A percentile compares a stretch with the other conserved stretches of the same genome.
These are phyloP conservation scores for Rubia balearica DNA, from an alignment of 305 asterid genomes.

Conservation along the genomic window DNA sequence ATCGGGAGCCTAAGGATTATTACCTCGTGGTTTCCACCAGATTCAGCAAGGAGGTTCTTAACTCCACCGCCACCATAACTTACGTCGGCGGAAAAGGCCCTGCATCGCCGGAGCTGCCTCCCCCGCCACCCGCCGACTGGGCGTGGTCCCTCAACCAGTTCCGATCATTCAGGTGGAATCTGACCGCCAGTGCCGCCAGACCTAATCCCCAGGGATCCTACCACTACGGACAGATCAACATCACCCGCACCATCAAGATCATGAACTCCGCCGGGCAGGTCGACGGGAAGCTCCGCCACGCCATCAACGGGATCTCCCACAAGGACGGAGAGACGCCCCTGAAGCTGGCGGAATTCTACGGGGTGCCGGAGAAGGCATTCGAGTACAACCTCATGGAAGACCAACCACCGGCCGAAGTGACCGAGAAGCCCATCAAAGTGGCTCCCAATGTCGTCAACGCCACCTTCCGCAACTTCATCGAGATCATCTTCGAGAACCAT, in stretches of 20 bases:
- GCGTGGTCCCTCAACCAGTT: conserved; percentile 63
- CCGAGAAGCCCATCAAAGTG: conserved; percentile 22
- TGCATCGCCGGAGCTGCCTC: conserved; percentile 37
- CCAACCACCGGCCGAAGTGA: conserved; percentile 24
- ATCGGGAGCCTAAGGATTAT: conserved; percentile 47
- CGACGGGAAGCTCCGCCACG: conserved; percentile 52
- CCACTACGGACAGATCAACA: conserved; percentile 66
- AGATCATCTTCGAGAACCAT: conserved; percentile 59
- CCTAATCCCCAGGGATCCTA: conserved; percentile 82
- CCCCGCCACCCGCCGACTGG: conserved; percentile 48
- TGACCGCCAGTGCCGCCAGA: conserved; percentile 74
- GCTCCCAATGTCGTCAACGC: conserved; percentile 51
- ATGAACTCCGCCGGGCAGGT: conserved; percentile 28
- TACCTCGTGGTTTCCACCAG: conserved; percentile 54
- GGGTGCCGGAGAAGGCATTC: conserved; percentile 38
- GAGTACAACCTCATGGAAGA: conserved; percentile 41
- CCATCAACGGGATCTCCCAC: conserved; percentile 56
- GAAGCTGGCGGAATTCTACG: conserved; percentile 54
- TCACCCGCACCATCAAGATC: conserved; percentile 54
- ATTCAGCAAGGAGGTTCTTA: conserved; percentile 40
- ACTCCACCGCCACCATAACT: conserved; percentile 40
- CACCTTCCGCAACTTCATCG: conserved; percentile 47
- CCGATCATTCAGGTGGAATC: conserved; percentile 59
- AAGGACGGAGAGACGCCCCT: conserved; percentile 44
- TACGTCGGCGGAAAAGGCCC: conserved; percentile 38